Evolutionary conservation across 169 alveolate species (phyloP).

Genomic region (Plasmodium vivax): DNA sequence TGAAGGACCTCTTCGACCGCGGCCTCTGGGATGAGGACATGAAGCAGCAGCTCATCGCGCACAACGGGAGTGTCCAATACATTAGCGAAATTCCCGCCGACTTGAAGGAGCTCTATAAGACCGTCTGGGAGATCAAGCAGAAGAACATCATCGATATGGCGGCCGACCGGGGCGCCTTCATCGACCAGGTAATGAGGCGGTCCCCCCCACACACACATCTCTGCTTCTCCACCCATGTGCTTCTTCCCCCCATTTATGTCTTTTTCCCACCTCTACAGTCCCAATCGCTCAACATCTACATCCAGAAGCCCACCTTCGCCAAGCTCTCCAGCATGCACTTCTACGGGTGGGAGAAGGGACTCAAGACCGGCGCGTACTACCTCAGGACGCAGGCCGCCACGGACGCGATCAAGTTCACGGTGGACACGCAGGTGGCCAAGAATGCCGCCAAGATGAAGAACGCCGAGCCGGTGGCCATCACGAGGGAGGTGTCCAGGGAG

Average conservation of each 20-base stretch:
- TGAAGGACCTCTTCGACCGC: slow-evolving; percentile 94
- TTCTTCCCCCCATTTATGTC: not conserved
- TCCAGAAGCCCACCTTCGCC: slow-evolving; percentile 95
- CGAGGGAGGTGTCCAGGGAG: slow-evolving; percentile 73
- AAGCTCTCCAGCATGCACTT: slow-evolving; percentile 98
- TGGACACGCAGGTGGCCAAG: slow-evolving; percentile 89
- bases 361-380: slow-evolving; percentile 98
- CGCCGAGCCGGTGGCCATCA: slow-evolving; percentile 38
- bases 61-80: slow-evolving; percentile 95
- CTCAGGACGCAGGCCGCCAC: slow-evolving; percentile 98
- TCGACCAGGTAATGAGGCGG: slow-evolving; percentile 80
- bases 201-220: not conserved
- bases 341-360: slow-evolving; percentile 98
- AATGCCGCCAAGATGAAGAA: slow-evolving; percentile 78
- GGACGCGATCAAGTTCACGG: slow-evolving; percentile 98
- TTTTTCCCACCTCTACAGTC: slow-evolving; percentile 84
- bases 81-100: slow-evolving; percentile 95
- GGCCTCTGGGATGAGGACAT: slow-evolving; percentile 95
- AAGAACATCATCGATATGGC: slow-evolving; percentile 97
- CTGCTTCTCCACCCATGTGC: not conserved
- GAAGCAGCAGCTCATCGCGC: slow-evolving; percentile 94
- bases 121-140: slow-evolving; percentile 99
- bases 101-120: slow-evolving; percentile 92
- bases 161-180: slow-evolving; percentile 95
- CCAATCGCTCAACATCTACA: slow-evolving; percentile 95